Percentiles rank a stretch among this genome's conserved stretches.
Evolutionary conservation across 2,329 filamentous ascomycete species (phyloP).

Genomic region (Phyllosticta ampelicida): DNA sequence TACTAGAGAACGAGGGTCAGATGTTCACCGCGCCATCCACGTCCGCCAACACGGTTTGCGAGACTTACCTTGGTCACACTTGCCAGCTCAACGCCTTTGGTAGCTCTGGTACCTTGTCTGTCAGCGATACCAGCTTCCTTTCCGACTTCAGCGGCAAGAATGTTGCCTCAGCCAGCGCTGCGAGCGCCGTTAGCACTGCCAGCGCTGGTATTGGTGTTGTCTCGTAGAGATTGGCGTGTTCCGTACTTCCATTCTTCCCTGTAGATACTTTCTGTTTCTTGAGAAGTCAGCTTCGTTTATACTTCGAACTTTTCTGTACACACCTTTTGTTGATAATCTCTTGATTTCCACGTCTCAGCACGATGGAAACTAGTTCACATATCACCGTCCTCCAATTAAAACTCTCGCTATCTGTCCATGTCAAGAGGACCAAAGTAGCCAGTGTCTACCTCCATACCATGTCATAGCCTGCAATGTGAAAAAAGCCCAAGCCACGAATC

Average conservation of each 20-base stretch:
- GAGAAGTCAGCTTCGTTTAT: too few species aligned
- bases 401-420: too few species aligned
- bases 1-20: constrained; percentile 32
- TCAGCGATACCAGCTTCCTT: constrained; percentile 39
- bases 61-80: constrained; percentile 35
- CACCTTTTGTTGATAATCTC: too few species aligned
- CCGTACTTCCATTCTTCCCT: background rate
- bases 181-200: constrained; percentile 28
- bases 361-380: too few species aligned
- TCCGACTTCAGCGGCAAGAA: constrained; percentile 43
- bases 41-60: constrained; percentile 33
- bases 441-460: too few species aligned
- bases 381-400: too few species aligned
- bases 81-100: constrained; percentile 40
- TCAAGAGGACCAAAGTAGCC: too few species aligned
- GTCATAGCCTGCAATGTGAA: too few species aligned
- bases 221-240: background rate
- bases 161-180: constrained; percentile 35
- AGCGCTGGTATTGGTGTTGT: constrained; percentile 37
- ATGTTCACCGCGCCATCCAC: constrained; percentile 25
- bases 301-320: too few species aligned
- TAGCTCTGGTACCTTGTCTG: constrained; percentile 18
- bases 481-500: too few species aligned
- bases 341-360: too few species aligned
- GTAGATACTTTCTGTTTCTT: background rate